Base-by-base conservation (phyloP, 805 yeast species). In the Grigorovia transvaalensis region DNA sequence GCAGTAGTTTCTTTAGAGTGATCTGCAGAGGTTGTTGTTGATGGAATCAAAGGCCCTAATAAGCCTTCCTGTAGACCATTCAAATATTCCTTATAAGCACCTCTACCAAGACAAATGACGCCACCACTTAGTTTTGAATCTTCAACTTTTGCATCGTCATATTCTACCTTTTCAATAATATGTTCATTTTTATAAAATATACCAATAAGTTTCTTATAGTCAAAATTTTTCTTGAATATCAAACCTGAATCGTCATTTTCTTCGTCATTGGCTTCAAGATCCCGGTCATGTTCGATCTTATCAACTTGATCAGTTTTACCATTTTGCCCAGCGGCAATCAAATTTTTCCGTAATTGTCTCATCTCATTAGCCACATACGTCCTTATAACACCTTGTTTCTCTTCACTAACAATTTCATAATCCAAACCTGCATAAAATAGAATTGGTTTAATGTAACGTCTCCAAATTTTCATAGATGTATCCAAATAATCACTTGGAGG, bases 21-120 rank as follows among this genome's bases (percentile, higher is more conserved):
- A 61, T 46, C 20, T 29, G 41, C 45, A n/a, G 12, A 7, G 2
- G 29, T 20, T 12, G 18, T 18, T 13, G 23, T 41, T 15, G 84
- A 80, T 51, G 72, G 67, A 15, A 78, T 88, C 53, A 91, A 71
- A 1, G 98, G 98, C 0, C 99, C 99, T 46, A 93, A 69, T 64
- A 93, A 75, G 6, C 99, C 99, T 71, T 93, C 99, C 59, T 93
- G 96, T 11, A 93, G 65, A 9, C 99, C 99, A 45, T 78, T 76
- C 50, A 93, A 65, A 64, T 88, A 93, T 73, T 93, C 99, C 66
- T 91, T 91, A 66, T 79, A 93, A 0, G 97, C 91, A 52, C 99
- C 99, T 65, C 99, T 77, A 4, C 99, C 99, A 27, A 93, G 71
- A 64, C 96, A 87, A 19, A 93, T 77, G 12, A 89, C 84, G 45